Evolutionary conservation across 805 yeast species (phyloP).

Genomic region (Saccharomycopsis schoenii): DNA sequence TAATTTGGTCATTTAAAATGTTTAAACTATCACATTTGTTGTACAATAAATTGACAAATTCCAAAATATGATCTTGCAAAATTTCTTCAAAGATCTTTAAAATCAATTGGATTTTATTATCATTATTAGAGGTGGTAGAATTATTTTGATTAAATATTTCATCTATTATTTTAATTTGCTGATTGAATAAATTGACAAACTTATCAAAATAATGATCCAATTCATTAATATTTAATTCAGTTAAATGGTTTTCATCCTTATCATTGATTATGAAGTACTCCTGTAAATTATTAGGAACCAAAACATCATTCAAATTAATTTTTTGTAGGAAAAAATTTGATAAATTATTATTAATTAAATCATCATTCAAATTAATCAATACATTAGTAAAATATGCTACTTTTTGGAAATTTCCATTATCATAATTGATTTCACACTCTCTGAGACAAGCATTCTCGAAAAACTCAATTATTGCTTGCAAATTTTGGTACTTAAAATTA

Average conservation of each 20-base stretch:
- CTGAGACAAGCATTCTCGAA: conserved; percentile 62
- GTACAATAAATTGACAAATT: conserved; percentile 23
- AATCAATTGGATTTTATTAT: conserved; percentile 30
- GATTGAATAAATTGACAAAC: conserved; percentile 26
- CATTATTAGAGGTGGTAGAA: conserved; percentile 14
- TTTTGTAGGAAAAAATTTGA: conserved; percentile 33
- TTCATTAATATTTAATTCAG: conserved; percentile 20
- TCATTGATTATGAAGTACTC: conserved; percentile 19
- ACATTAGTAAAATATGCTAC: conserved; percentile 27
- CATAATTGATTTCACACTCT: conserved; percentile 55
- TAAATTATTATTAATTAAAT: conserved; percentile 29
- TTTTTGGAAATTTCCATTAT: conserved; percentile 33
- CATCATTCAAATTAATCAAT: conserved; percentile 26
- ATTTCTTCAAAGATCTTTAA: conserved; percentile 30
- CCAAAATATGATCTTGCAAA: conserved; percentile 29
- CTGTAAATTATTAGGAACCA: conserved; percentile 28
- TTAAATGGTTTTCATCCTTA: conserved; percentile 9
- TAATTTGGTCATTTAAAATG: conserved; percentile 22
- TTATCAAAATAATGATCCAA: conserved; percentile 23
- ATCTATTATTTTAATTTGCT: conserved; percentile 30
- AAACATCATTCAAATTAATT: conserved; percentile 27
- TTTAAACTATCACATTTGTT: conserved; percentile 18
- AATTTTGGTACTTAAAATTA: conserved; percentile 23
- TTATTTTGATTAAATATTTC: conserved; percentile 21
- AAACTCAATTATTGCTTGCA: conserved; percentile 50